These are phyloP conservation scores for Pilatotrama ljubarskyi DNA, from an alignment of 768 basidiomycete genomes.

Conservation along the genomic window DNA sequence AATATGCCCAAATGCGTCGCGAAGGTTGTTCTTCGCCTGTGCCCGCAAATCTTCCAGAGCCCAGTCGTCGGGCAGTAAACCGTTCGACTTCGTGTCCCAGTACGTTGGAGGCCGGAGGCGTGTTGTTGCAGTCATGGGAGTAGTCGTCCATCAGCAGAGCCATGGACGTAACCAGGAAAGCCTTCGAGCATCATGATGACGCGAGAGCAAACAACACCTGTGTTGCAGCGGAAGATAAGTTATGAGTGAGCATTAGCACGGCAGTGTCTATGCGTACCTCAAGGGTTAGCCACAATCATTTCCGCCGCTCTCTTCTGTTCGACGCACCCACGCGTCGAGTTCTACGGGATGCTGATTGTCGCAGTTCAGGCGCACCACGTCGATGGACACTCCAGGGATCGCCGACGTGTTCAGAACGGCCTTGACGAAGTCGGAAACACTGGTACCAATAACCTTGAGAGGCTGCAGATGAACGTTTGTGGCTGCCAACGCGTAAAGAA, in stretches of 20 bases:
- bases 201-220: slow-evolving; percentile 33
- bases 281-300: slow-evolving; percentile 14
- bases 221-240: slow-evolving; percentile 5
- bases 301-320: slow-evolving; percentile 15
- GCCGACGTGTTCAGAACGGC: background rate
- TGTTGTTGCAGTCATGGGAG: slow-evolving; percentile 30
- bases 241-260: slow-evolving; percentile 19
- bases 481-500: too few relatives aligned
- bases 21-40: slow-evolving; percentile 34
- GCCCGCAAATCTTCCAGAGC: slow-evolving; percentile 41
- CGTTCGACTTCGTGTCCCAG: slow-evolving; percentile 32
- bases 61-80: slow-evolving; percentile 43
- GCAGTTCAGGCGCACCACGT: slow-evolving; percentile 13
- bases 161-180: slow-evolving; percentile 31
- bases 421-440: slow-evolving; percentile 15
- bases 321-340: slow-evolving; percentile 16
- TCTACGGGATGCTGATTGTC: slow-evolving; percentile 6
- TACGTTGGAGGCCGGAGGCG: slow-evolving; percentile 24
- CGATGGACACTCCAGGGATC: slow-evolving; percentile 20
- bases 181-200: slow-evolving; percentile 36
- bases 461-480: too few relatives aligned
- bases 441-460: slow-evolving; percentile 3
- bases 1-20: slow-evolving; percentile 42
- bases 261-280: slow-evolving; percentile 20
- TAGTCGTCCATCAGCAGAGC: slow-evolving; percentile 36